Conservation (phyloP, 1,284 basidiomycete species). For the Microbotryum intermedium region DNA sequence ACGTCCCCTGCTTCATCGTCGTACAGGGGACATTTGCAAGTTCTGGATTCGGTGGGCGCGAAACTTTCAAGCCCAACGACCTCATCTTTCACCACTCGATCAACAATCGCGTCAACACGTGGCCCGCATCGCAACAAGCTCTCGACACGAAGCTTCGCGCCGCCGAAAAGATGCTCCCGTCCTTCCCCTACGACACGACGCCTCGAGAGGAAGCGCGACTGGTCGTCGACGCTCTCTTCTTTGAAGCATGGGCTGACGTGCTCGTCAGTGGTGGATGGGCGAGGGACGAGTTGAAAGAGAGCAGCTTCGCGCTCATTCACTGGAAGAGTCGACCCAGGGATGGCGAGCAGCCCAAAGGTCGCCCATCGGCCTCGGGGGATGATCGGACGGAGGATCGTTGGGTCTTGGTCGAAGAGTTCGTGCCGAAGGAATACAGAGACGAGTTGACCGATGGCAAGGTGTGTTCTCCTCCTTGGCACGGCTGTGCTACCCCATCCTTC, state of each 20-base stretch:
- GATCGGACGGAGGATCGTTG: conserved; percentile 32
- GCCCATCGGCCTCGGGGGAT: conserved; percentile 7
- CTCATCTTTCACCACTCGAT: conserved; percentile 33
- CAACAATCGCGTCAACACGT: conserved; percentile 14
- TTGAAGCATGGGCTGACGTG: conserved; percentile 36
- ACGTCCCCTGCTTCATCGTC: too few species aligned
- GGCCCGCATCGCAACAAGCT: conserved; percentile 14
- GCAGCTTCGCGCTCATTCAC: conserved; percentile 33
- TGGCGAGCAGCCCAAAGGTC: conserved; percentile 4
- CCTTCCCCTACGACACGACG: conserved; percentile 34
- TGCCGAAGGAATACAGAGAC: conserved; percentile 33
- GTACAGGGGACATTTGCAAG: conserved; percentile 28
- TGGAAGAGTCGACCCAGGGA: conserved; percentile 28
- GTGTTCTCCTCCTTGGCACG: not conserved
- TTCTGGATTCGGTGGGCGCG: conserved; percentile 33
- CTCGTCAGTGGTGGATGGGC: conserved; percentile 35
- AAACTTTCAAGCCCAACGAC: conserved; percentile 30
- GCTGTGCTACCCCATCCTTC: too few species aligned
- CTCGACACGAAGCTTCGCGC: conserved; percentile 25
- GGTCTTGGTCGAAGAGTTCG: conserved; percentile 35
- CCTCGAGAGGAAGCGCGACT: not conserved
- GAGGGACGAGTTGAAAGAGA: conserved; percentile 35
- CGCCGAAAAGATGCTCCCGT: conserved; percentile 24
- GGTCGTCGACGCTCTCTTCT: conserved; percentile 33
- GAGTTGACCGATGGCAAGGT: conserved; percentile 30